These are phyloP conservation scores for Arachis stenosperma DNA, from an alignment of 306 rosid species.

Conservation along the genomic window DNA sequence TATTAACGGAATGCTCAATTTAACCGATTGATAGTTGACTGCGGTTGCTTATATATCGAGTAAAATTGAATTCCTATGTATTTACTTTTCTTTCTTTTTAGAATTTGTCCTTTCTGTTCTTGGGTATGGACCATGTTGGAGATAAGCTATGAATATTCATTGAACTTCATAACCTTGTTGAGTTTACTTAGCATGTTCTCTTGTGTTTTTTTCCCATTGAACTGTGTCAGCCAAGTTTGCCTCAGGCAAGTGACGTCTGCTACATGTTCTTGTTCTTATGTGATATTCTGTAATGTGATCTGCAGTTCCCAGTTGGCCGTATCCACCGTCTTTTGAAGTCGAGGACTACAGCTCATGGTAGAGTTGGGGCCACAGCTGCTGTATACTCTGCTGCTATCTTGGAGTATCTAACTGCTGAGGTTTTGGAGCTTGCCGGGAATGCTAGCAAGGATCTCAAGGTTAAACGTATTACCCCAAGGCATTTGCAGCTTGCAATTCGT, in stretches of 20 bases:
- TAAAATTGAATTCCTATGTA: not conserved
- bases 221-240: not conserved
- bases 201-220: not conserved
- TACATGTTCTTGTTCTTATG: constrained; percentile 22
- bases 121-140: not conserved
- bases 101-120: not conserved
- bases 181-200: not conserved
- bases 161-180: not conserved
- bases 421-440: constrained; percentile 76
- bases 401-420: constrained; percentile 84
- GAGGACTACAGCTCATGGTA: constrained; percentile 71
- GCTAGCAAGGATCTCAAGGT: constrained; percentile 83
- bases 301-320: constrained; percentile 80
- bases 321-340: constrained; percentile 71
- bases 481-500: constrained; percentile 78
- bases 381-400: constrained; percentile 80
- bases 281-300: constrained; percentile 23
- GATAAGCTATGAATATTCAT: not conserved
- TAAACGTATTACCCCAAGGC: constrained; percentile 77
- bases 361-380: constrained; percentile 83
- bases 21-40: not conserved
- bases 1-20: constrained; percentile 2
- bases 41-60: not conserved
- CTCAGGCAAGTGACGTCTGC: constrained; percentile 5
- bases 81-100: not conserved